Base-by-base conservation (phyloP, 768 basidiomycete species). In the Jaapia argillacea region DNA sequence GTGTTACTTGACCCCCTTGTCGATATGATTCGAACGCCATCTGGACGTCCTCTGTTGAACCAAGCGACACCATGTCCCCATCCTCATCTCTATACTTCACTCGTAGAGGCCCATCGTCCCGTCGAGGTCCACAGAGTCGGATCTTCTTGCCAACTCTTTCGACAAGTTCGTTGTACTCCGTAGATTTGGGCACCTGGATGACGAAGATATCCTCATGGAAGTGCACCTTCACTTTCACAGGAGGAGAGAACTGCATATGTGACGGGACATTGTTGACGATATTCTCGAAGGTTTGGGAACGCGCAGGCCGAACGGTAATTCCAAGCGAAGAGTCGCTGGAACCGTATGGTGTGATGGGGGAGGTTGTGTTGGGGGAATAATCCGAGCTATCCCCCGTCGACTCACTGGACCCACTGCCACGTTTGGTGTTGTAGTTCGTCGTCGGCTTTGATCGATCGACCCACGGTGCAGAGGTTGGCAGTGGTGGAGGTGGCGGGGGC, bases 201-300 rank as follows among this genome's bases (percentile, higher is more conserved):
- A 94, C 85, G 57, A 97, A 98, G 37, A 96, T 85, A 58, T 96
- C 92, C 53, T 93, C 87, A 54, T 89, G 81, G 67, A 85, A 97
- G 60, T 88, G 86, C 42, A 97, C 90, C 64, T 94, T 94, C 57
- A 97, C 81, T 58, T 92, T 89, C 35, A 97, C 81, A 7, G 81
- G 74, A 35, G n/a, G n/a, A n/a, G n/a, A 57, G 48, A 16, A 53
- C 27, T 45, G 42, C 28, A 44, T 43, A 36, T 45, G 59, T n/a
- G 62, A 57, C 21, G 64, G 35, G 22, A 47, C 48, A 4, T 42
- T 36, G 16, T 36, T 46, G 21, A 50, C 56, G 41, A 66, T 51
- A 45, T 61, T 63, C 35, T 71, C 77, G 55, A 70, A 77, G 52
- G 63, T 67, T 55, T 74, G 77, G 47, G 73, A 75, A 40, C 74